Base-by-base conservation (phyloP, 139 green algal genomes). In the Coelastrella sp. region DNA sequence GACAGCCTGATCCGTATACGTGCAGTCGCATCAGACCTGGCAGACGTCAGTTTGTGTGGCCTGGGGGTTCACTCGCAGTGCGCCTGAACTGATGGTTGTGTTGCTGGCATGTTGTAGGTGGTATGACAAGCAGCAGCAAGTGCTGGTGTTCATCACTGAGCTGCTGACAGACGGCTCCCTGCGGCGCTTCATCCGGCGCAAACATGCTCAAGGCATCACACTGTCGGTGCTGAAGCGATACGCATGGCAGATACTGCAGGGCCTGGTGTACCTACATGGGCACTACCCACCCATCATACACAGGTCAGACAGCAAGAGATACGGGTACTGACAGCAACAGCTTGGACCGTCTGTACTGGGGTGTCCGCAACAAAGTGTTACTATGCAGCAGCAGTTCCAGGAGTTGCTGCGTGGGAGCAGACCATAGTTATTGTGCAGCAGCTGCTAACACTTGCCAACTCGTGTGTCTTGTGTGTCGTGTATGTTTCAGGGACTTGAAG, bases 111-210 rank as follows among this genome's bases (percentile, higher is more conserved):
- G 32, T 17, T 58, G 22, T 60, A 86, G 80, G 59, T 89, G 85
- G 97, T 93, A 98, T 73, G 95, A 98, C 86, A 58, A 91, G 65
- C 95, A 98, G 83, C 92, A 94, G 95, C 90, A 92, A 75, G 95
- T 94, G 80, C 91, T 99, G 86, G 99, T 98, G 89, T 99, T 99
- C 93, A 99, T 99, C 92, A 99, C 97, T 20, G 98, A 99, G 94
- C 95, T 99, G 61, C 99, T 99, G 93, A 99, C 96, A 1, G 95
- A 94, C n/a, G 98, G 98, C 73, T 99, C 96, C 4, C 94, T 99
- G 87, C 66, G 83, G 66, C 83, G 83, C 47, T 88, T 73, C 66
- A 80, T 88, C 13, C 83, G 83, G 4, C 83, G 83, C 83, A 88
- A 88, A 54, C 78, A 87, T 80, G 61, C 14, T 81, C 97, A 96